Evolutionary conservation across 805 yeast species (phyloP), one percentile per base, ranked within the genome.

Genomic region (Candida sithepensis): DNA sequence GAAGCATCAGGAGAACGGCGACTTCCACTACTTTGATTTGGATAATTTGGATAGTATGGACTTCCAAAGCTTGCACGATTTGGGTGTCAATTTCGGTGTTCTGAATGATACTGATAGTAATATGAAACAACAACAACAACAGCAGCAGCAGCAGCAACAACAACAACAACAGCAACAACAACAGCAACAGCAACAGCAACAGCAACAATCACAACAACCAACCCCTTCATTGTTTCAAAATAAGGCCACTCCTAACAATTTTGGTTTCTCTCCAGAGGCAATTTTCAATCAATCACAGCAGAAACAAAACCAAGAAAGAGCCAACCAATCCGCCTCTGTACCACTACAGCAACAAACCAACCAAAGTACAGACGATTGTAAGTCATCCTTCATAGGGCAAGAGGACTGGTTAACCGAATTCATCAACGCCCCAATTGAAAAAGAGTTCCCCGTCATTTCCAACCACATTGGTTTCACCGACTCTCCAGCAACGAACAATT

Each of bases 381-480:
- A 51, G 34, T 30, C 34, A 5, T 12, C 30, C 16, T 36, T 47
- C 43, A 42, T 45, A 39, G 32, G 55, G 42, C 18, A 41, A 39
- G 79, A 77, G 24, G 84, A 80, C 49, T 84, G 92, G 91, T 67
- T 86, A 14, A 74, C 80, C 28, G 89, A 84, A 52, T 84, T 86
- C 55, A 78, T 85, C 43, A 80, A 73, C 46, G 79, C 87, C 1
- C 87, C 89, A 5, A 74, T 78, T 52, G 86, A 82, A 41, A 72
- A 76, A 28, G 77, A 79, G 46, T 78, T 84, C 47, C 83, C 71
- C 42, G 64, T 57, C 32, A 75, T 69, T 34, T 73, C 73, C 50
- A 80, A 82, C 51, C 78, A 77, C 46, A 77, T 84, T 46, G 90
- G 90, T 0, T 83, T 85, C 49, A 62, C 68, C 0, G 75, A 71